Percentiles rank a stretch among this genome's conserved stretches.
phyloP scores from a whole-genome alignment of 2,329 filamentous ascomycete species.

The Phialemonium atrogriseum region DNA sequence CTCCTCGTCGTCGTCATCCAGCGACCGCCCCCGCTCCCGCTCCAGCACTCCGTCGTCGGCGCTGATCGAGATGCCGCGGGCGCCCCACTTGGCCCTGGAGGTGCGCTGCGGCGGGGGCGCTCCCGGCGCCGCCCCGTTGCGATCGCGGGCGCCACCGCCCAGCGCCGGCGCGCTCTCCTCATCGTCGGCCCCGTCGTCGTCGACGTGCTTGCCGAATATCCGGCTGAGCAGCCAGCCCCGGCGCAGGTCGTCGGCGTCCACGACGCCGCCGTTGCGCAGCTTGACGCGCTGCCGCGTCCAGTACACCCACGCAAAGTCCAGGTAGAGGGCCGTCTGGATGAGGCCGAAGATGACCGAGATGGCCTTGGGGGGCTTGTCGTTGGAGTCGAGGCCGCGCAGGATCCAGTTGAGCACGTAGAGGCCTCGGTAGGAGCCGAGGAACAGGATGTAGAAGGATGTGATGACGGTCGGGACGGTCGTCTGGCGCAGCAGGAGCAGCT shows the following conservation, averaged over 20 bases:
- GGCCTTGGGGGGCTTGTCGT: conserved; percentile 53
- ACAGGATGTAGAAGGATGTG: conserved; percentile 89
- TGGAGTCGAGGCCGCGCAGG: conserved; percentile 52
- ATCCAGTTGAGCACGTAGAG: conserved; percentile 95
- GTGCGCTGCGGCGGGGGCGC: too few species aligned
- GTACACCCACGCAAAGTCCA: conserved; percentile 97
- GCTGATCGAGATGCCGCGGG: conserved; percentile 57
- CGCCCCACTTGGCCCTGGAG: conserved; percentile 52
- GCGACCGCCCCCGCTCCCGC: conserved; percentile 32
- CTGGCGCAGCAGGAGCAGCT: conserved; percentile 83
- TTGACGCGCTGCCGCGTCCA: conserved; percentile 90
- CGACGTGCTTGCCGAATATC: conserved; percentile 58
- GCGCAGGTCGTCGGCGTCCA: conserved; percentile 81
- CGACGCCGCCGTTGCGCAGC: conserved; percentile 77
- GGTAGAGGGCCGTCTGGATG: conserved; percentile 80
- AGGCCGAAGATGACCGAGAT: conserved; percentile 79
- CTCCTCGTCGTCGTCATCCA: conserved; percentile 33
- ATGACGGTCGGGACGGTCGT: conserved; percentile 95
- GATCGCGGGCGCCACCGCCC: conserved; percentile 24
- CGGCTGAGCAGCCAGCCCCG: conserved; percentile 77
- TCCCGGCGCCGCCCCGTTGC: too few species aligned
- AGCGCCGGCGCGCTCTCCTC: conserved; percentile 50
- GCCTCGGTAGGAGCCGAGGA: conserved; percentile 78
- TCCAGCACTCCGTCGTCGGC: conserved; percentile 54
- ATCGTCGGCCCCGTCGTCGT: conserved; percentile 46